Evolutionary conservation across 2,329 filamentous ascomycete genomes (phyloP), one percentile per base, ranked within the genome.

Genomic region (Pleoardoris graminearum): DNA sequence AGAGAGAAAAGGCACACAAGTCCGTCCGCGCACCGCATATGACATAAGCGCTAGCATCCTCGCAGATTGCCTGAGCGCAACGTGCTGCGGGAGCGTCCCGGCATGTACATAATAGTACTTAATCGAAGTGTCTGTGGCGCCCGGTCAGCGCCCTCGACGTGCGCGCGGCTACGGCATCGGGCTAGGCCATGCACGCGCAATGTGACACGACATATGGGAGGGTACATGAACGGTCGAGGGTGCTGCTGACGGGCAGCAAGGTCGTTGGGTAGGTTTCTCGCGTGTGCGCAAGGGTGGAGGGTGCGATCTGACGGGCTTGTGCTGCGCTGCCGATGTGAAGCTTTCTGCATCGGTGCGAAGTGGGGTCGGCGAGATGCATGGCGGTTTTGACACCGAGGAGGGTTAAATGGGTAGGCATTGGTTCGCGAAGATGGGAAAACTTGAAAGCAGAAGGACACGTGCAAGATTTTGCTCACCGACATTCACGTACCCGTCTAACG

Each of bases 31-130:
- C 12, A 23, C n/a, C n/a, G 39, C 41, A 27, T 47, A 35, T 57
- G 54, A 57, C 51, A 54, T 57, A 57, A 57, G 55, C 55, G 42
- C 55, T 57, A 57, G 48, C 11, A n/a, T n/a, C n/a, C n/a, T n/a
- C n/a, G n/a, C n/a, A n/a, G n/a, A n/a, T 37, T 37, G 33, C 33
- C 30, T 32, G 12, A 4, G 30, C 30, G 11, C 30, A 32, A 32
- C 30, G n/a, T 12, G 30, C 17, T 25, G 46, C 46, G 46, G 46
- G 46, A 48, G 33, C 27, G 27, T 23, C 46, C 46, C 33, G 46
- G 17, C 43, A 7, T 21, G 46, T 41, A 32, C 35, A 32, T 17
- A 48, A 38, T 27, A 21, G 46, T 16, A 37, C 33, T 12, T 32
- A 32, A 32, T 32, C 30, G 30, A 32, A 12, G 30, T 14, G 30